Evolutionary conservation across 2,329 filamentous ascomycete genomes (phyloP).

Genomic region (Zymoseptoria pseudotritici): DNA sequence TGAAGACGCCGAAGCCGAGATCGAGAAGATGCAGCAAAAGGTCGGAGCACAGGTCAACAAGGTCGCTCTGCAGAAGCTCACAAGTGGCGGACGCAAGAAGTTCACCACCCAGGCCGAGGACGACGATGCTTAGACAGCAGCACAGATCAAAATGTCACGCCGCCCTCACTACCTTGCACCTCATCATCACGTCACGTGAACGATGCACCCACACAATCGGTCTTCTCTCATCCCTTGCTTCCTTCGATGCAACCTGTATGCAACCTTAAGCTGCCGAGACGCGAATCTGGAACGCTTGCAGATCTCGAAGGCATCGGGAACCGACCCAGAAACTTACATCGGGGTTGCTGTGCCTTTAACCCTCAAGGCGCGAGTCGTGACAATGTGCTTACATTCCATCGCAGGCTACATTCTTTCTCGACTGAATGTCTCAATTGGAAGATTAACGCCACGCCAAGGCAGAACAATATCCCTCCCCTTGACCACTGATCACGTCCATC

Average conservation of each 20-base stretch:
- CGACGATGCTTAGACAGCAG: conserved; percentile 8
- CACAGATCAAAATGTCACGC: neutral
- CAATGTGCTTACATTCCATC: conserved; percentile 24
- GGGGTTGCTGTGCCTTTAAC: neutral
- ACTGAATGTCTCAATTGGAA: conserved; percentile 19
- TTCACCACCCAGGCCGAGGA: conserved; percentile 48
- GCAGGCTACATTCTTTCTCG: conserved; percentile 19
- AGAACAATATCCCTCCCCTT: conserved; percentile 19
- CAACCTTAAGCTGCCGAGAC: neutral
- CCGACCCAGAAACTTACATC: neutral
- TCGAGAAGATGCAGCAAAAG: conserved; percentile 95
- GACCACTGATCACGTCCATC: conserved; percentile 14
- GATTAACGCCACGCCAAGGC: conserved; percentile 23
- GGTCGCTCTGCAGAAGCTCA: conserved; percentile 82
- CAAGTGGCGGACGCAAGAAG: conserved; percentile 73
- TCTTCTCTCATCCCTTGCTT: neutral
- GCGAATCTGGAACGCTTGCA: neutral
- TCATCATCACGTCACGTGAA: neutral
- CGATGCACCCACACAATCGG: neutral
- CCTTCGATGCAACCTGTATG: neutral
- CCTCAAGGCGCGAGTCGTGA: conserved; percentile 3
- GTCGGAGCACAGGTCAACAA: conserved; percentile 84
- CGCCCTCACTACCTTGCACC: neutral
- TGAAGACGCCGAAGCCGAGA: conserved; percentile 88
- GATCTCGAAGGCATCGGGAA: neutral